These are phyloP conservation scores for Botryotinia narcissicola DNA, from an alignment of 2,329 filamentous ascomycete genomes.

Conservation along the genomic window DNA sequence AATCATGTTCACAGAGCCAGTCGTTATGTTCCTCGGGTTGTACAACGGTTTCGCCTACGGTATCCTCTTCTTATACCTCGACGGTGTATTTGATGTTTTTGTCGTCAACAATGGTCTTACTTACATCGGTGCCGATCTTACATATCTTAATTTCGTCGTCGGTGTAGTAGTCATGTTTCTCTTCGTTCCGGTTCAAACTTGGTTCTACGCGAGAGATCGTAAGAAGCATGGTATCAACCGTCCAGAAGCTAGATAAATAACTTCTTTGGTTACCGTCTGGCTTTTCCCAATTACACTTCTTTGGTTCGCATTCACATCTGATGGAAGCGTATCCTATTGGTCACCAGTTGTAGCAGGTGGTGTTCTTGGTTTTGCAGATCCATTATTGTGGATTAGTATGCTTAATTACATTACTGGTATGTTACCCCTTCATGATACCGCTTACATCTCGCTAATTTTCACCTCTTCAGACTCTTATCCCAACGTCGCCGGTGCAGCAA, in stretches of 20 bases:
- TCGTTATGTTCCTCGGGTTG: conserved; percentile 42
- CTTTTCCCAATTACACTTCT: conserved; percentile 44
- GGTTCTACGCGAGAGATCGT: conserved; percentile 42
- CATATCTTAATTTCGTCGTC: conserved; percentile 46
- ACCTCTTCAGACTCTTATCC: conserved; percentile 40
- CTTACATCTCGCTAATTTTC: background rate
- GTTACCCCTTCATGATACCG: background rate
- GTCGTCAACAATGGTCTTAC: conserved; percentile 44
- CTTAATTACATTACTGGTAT: conserved; percentile 40
- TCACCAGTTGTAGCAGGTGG: conserved; percentile 43
- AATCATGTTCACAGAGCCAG: conserved; percentile 45
- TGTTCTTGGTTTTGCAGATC: conserved; percentile 44
- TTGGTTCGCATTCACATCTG: conserved; percentile 45
- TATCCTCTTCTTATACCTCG: conserved; percentile 44
- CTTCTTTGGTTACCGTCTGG: conserved; percentile 45
- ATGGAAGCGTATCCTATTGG: conserved; percentile 43
- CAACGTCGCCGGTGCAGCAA: conserved; percentile 43
- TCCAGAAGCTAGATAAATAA: conserved; percentile 44
- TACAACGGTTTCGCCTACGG: conserved; percentile 47
- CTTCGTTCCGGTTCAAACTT: conserved; percentile 45
- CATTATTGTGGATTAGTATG: conserved; percentile 46
- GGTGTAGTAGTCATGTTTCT: conserved; percentile 44
- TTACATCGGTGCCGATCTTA: conserved; percentile 42
- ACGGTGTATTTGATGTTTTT: conserved; percentile 46
- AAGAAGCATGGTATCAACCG: conserved; percentile 40